A percentile compares a stretch with the other conserved stretches of the same genome.
Evolutionary conservation across 225 moss, liverwort and hornwort genomes (phyloP).

Genomic region (Bryum argenteum): DNA sequence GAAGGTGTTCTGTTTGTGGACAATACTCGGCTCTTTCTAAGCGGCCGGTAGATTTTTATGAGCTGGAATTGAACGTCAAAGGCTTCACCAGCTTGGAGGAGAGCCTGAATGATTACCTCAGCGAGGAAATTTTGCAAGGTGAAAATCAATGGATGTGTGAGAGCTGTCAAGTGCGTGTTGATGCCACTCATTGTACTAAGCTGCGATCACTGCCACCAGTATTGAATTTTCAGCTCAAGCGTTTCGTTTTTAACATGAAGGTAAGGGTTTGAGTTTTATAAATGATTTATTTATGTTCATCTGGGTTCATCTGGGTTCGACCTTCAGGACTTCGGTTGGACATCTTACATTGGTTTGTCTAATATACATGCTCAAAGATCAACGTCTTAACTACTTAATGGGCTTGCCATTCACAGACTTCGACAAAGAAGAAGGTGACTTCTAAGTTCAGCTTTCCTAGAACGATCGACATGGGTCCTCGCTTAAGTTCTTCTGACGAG

Average conservation of each 20-base stretch:
- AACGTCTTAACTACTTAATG: neutral
- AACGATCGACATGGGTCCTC: constrained; percentile 79
- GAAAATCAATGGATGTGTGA: constrained; percentile 98
- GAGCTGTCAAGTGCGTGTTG: constrained; percentile 87
- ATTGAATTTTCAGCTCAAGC: constrained; percentile 96
- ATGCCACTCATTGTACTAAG: constrained; percentile 97
- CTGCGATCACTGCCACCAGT: constrained; percentile 93
- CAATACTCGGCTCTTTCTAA: constrained; percentile 97
- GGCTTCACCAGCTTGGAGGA: constrained; percentile 92
- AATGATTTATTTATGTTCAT: neutral
- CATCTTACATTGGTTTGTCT: constrained; percentile 23
- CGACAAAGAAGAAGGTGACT: constrained; percentile 98
- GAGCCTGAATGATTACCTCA: constrained; percentile 90
- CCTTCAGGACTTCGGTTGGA: constrained; percentile 5
- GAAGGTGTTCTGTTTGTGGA: constrained; percentile 92
- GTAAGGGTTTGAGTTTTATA: constrained; percentile 43
- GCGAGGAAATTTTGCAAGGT: constrained; percentile 96
- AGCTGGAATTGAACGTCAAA: constrained; percentile 96
- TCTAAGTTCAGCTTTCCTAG: constrained; percentile 98
- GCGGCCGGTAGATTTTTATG: constrained; percentile 95
- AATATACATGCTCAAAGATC: neutral
- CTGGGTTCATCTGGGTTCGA: constrained; percentile 14
- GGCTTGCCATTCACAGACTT: constrained; percentile 60
- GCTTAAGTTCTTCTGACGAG: constrained; percentile 54
- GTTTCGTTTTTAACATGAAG: constrained; percentile 98